Base-by-base conservation (phyloP, 768 basidiomycete genomes). In the Suillus spraguei region DNA sequence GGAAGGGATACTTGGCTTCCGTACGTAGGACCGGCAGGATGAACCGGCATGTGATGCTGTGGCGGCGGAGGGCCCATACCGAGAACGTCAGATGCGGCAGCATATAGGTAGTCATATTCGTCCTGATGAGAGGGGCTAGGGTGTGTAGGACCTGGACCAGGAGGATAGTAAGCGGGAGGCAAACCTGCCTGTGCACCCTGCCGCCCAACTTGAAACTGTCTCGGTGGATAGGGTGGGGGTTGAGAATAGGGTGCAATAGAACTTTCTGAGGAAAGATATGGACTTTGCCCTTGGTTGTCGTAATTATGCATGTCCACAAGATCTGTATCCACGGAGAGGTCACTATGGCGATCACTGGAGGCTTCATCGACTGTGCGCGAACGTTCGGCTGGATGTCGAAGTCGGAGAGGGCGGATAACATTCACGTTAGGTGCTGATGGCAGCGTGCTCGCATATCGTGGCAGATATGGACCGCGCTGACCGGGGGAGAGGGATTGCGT, bases 71-170 rank as follows among this genome's bases (percentile, higher is more conserved):
- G 89, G 0, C 83, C 87, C 85, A 91, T 87, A 17, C 92, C 92
- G 17, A 94, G 81, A 10, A 93, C 89, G 72, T 90, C 86, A 10
- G 92, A 91, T 10, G 92, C 92, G 16, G 91, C 92, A 11, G 84
- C 83, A 72, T 91, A 89, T 14, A 92, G 74, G 42, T 82, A 78
- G 70, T 87, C 85, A 67, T 85, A 87, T 60, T 83, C 82, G 38
- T 74, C 74, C 17, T 74, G 71, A 58, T 66, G 76, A 11, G 78
- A 69, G 64, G 73, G 64, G 16, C 66, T 63, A 44, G 62, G 65
- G 22, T 63, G 65, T 4, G 64, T 35, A n/a, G 56, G 32, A 16
- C 59, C 41, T 36, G 38, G 59, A 6, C n/a, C 61, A 32, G 61
- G 2, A 49, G 60, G 69, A 38, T 65, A 70, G 32, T 74, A 70